phyloP scores from a whole-genome alignment of 257 asterid species.

The Linaria vulgaris region DNA sequence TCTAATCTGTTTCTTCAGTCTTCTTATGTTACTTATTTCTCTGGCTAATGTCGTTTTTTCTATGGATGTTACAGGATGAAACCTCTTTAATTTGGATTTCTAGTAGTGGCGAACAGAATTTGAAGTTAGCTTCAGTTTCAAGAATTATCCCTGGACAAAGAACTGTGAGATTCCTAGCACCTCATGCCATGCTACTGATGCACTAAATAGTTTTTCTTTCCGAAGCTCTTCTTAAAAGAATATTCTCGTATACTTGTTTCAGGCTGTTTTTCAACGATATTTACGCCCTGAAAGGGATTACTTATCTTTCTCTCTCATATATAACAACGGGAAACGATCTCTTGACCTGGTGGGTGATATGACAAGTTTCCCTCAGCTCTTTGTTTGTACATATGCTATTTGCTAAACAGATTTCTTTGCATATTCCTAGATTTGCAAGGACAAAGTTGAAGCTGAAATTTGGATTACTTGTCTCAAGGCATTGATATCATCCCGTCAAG shows the following conservation, averaged over 20 bases:
- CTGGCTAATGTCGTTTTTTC: slow-evolving; percentile 25
- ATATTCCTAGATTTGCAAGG: slow-evolving; percentile 71
- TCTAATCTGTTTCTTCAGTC: background rate
- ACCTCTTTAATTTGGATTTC: slow-evolving; percentile 82
- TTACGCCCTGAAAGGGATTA: slow-evolving; percentile 88
- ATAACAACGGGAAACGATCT: slow-evolving; percentile 88
- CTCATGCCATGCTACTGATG: background rate
- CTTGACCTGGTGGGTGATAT: slow-evolving; percentile 82
- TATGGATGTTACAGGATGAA: slow-evolving; percentile 56
- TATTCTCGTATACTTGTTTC: slow-evolving; percentile 30
- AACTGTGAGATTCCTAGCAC: slow-evolving; percentile 57
- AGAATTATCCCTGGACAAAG: slow-evolving; percentile 94
- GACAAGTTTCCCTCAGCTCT: slow-evolving; percentile 1
- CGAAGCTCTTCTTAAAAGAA: slow-evolving; percentile 11
- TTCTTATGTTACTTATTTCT: slow-evolving; percentile 9
- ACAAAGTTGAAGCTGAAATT: slow-evolving; percentile 90
- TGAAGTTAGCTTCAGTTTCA: slow-evolving; percentile 76
- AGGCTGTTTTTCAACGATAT: slow-evolving; percentile 93
- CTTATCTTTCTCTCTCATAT: slow-evolving; percentile 85
- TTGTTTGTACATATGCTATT: slow-evolving; percentile 4
- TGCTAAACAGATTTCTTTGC: slow-evolving; percentile 16
- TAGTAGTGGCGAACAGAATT: slow-evolving; percentile 72
- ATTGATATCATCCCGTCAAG: slow-evolving; percentile 72
- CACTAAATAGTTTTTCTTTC: slow-evolving; percentile 14
- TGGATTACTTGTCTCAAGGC: slow-evolving; percentile 89